Conservation (phyloP, 371 early-diverging fungal species). For the Syncephalastrum contaminatum region DNA sequence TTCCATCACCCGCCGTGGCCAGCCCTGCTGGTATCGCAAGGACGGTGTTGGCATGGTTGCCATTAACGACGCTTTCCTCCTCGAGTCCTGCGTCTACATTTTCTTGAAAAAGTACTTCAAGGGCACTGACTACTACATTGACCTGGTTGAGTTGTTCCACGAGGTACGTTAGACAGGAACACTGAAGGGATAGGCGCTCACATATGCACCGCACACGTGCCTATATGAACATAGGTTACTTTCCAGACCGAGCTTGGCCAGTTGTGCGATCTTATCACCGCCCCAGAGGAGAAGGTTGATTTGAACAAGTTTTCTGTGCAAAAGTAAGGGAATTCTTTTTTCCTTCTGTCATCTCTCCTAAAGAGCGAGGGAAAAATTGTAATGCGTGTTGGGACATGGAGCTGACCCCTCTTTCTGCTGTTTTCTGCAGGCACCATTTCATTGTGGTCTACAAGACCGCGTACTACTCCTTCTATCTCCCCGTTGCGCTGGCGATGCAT, state of each 20-base stretch:
- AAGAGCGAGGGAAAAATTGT: too few relatives aligned
- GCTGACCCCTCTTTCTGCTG: not conserved
- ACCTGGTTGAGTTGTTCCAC: conserved; percentile 91
- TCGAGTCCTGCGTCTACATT: conserved; percentile 88
- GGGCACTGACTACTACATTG: conserved; percentile 77
- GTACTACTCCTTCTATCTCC: conserved; percentile 98
- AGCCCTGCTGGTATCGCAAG: conserved; percentile 94
- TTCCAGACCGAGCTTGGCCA: conserved; percentile 98
- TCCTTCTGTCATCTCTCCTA: not conserved
- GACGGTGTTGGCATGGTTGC: conserved; percentile 86
- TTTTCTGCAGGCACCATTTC: conserved; percentile 67
- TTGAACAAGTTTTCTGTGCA: conserved; percentile 84
- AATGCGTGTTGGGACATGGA: too few relatives aligned
- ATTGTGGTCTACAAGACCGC: conserved; percentile 98
- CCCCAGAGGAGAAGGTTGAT: conserved; percentile 92
- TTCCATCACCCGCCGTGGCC: conserved; percentile 92
- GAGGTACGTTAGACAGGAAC: conserved; percentile 54
- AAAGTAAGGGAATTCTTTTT: conserved; percentile 53
- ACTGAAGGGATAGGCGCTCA: not conserved
- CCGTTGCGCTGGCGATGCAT: conserved; percentile 92
- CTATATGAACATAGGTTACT: conserved; percentile 51
- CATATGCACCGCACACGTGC: too few relatives aligned
- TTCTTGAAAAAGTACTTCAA: conserved; percentile 93
- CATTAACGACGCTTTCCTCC: conserved; percentile 94
- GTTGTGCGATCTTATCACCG: conserved; percentile 94